Evolutionary conservation across 306 rosid genomes (phyloP), one percentile per base, ranked within the genome.

Genomic region (Prunus padus): DNA sequence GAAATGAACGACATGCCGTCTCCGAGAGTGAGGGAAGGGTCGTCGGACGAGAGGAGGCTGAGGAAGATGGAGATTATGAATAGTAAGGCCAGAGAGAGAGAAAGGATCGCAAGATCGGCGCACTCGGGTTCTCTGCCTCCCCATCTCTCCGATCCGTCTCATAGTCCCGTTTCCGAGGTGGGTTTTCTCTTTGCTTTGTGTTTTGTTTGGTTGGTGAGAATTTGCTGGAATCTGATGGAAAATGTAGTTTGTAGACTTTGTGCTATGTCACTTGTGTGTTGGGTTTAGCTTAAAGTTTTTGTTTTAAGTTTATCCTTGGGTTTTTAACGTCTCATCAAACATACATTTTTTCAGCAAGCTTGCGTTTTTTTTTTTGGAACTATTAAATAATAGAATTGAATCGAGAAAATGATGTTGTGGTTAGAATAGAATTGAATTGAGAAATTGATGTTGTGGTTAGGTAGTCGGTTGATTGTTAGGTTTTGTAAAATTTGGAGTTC

Each of bases 1-100:
- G 99, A 92, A 86, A 96, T 96, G 96, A 96, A 96, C 77, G 98
- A 96, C 86, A 88, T 96, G 42, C 99, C 97, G 65, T 92, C 96
- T 18, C 94, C 98, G 19, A 84, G 85, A 64, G 77, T 85, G 54
- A 89, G 76, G 81, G 90, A 86, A 73, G 80, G 78, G 72, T 77
- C 79, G 8, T 77, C 79, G 8, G 84, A 86, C 40, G 86, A 83
- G 71, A 71, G 80, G 73, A 82, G 88, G 76, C 52, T 85, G 80
- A 88, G 86, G 81, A 90, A 85, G 88, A 28, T 62, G 67, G 96
- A 92, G 71, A 31, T 71, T 28, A 88, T 79, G 37, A 37, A 37
- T 33, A 88, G 82, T 37, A 31, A 37, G 82, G 83, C 86, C 4
- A 90, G 91, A 71, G 99, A 95, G 59, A 87, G 88, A 72, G 99